Base-by-base conservation (phyloP, 768 basidiomycete species). In the Leucosporidium creatinivorum region DNA sequence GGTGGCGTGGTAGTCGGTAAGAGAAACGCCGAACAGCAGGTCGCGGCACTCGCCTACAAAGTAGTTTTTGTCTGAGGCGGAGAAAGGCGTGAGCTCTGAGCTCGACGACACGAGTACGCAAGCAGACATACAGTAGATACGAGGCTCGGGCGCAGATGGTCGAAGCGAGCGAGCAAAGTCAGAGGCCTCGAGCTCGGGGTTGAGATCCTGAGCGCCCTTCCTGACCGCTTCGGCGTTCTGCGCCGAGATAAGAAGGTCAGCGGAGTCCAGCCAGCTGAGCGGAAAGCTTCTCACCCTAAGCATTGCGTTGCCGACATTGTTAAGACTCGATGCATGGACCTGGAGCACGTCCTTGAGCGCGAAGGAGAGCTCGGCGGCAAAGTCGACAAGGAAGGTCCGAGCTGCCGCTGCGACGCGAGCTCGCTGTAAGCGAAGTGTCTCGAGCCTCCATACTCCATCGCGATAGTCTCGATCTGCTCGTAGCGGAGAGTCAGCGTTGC, bases 371-470 rank as follows among this genome's bases (percentile, higher is more conserved):
- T 76, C 75, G 47, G 39, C 59, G 31, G 65, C 72, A 36, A 70
- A 70, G 50, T 76, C 75, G 23, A 57, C 48, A 17, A 76, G 57
- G 5, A 66, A 69, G 49, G 60, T 52, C 18, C 62, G 31, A 15
- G 72, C 69, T 4, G 75, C 68, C 17, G 69, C 58, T 36, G 64
- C 62, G 4, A 75, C 73, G 19, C 73, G 68, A 23, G 63, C 58
- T 49, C 69, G 66, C 55, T 76, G 75, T n/a, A 75, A 58, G 4
- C 74, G 67, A 6, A 76, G 65, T 5, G 75, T 76, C 59, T 76
- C 75, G 50, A 76, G 65, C 21, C 67, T 72, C 62, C 69, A 72
- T 26, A 72, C 62, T 25, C 58, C 62, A 39, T 61, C 51, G 3
- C 71, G 67, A 25, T 72, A 72, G 56, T 72, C 67, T 50, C 70